Conservation (phyloP, 305 asterid species). For the Lippia alba region DNA sequence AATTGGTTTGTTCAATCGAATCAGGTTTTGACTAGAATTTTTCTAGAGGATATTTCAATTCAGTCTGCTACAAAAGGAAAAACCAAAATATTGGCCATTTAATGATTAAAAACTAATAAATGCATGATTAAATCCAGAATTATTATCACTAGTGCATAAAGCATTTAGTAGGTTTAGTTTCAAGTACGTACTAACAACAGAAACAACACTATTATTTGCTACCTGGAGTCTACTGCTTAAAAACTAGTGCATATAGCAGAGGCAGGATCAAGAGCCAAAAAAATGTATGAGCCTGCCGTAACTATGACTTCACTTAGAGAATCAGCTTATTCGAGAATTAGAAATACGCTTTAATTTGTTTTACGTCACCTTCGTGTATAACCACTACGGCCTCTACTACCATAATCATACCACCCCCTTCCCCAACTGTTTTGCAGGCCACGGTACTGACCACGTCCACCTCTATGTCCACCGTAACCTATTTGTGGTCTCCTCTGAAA, state of each 20-base stretch:
- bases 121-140: not conserved
- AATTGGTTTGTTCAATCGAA: too few species aligned
- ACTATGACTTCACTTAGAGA: slow-evolving; percentile 28
- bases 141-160: slow-evolving; percentile 10
- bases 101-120: too few species aligned
- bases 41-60: too few species aligned
- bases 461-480: slow-evolving; percentile 54
- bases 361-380: slow-evolving; percentile 41
- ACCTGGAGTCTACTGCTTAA: not conserved
- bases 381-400: slow-evolving; percentile 62
- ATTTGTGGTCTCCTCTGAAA: slow-evolving; percentile 54
- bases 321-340: slow-evolving; percentile 24
- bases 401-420: slow-evolving; percentile 51
- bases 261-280: slow-evolving; percentile 49
- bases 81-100: too few species aligned
- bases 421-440: slow-evolving; percentile 53
- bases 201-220: not conserved
- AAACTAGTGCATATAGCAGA: slow-evolving; percentile 28
- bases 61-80: too few species aligned
- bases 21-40: too few species aligned
- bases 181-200: slow-evolving; percentile 4
- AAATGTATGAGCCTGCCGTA: slow-evolving; percentile 48
- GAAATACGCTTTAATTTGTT: slow-evolving; percentile 13
- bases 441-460: slow-evolving; percentile 44
- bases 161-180: not conserved